Evolutionary conservation across 768 basidiomycete genomes (phyloP).

Genomic region (Lactifluus subvellereus): DNA sequence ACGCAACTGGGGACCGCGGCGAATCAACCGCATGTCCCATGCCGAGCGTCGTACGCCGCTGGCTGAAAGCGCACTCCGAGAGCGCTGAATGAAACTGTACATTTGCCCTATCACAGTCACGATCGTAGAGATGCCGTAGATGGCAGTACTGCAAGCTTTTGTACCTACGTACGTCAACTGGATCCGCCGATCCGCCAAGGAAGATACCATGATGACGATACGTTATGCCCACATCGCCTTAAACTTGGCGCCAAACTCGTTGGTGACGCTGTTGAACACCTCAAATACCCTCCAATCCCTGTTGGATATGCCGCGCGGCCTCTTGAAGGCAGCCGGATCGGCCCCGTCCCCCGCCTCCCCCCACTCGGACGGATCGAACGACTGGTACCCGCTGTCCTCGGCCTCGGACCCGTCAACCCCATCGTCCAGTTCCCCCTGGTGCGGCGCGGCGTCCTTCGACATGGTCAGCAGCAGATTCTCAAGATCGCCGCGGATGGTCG

Average conservation of each 20-base stretch:
- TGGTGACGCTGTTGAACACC: conserved; percentile 38
- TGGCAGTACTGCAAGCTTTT: background rate
- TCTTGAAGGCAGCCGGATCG: conserved; percentile 24
- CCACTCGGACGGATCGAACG: conserved; percentile 30
- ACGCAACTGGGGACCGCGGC: conserved; percentile 33
- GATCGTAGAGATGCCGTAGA: background rate
- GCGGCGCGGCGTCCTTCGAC: conserved; percentile 14
- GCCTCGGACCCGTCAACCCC: conserved; percentile 26
- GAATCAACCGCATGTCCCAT: conserved; percentile 61
- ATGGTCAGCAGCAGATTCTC: conserved; percentile 39
- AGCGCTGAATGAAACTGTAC: background rate
- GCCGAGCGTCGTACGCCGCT: conserved; percentile 45
- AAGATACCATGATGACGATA: background rate
- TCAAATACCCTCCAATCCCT: conserved; percentile 53
- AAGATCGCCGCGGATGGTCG: conserved; percentile 44
- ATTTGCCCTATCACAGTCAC: background rate
- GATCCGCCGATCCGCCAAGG: background rate
- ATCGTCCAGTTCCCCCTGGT: conserved; percentile 21
- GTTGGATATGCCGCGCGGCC: conserved; percentile 38
- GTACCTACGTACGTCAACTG: background rate
- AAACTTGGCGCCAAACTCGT: conserved; percentile 55
- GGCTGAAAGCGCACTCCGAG: conserved; percentile 51
- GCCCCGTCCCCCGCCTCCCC: conserved; percentile 28
- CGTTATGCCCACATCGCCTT: conserved; percentile 46
- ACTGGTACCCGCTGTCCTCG: conserved; percentile 34